Conservation (phyloP, 208 protist species). For the Phytomonas francai region DNA sequence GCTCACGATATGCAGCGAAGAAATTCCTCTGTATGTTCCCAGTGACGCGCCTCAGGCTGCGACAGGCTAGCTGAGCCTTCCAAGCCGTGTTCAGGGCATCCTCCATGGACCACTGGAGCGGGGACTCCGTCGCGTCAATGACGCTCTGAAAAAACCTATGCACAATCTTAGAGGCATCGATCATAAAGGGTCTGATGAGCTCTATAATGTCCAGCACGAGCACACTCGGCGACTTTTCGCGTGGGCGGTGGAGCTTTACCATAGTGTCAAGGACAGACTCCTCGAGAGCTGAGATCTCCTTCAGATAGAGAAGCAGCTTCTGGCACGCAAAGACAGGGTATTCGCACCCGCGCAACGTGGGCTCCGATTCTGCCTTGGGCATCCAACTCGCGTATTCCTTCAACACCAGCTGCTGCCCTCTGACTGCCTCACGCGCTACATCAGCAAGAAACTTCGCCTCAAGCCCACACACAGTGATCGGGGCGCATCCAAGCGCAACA, state of each 20-base stretch:
- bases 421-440: background rate
- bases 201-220: constrained; percentile 34
- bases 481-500: constrained; percentile 21
- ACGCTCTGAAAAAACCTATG: constrained; percentile 50
- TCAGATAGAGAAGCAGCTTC: constrained; percentile 27
- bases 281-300: constrained; percentile 32
- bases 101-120: constrained; percentile 37
- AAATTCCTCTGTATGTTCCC: constrained; percentile 60
- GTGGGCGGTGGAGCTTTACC: constrained; percentile 28
- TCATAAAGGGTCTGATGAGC: constrained; percentile 38
- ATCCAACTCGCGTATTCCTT: constrained; percentile 24
- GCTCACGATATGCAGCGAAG: constrained; percentile 36
- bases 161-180: constrained; percentile 36
- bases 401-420: constrained; percentile 16
- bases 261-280: constrained; percentile 42
- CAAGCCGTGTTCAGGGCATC: constrained; percentile 26
- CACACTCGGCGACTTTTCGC: constrained; percentile 17
- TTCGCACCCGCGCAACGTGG: constrained; percentile 29
- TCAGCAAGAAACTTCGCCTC: constrained; percentile 18
- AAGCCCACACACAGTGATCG: constrained; percentile 24
- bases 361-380: constrained; percentile 30
- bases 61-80: constrained; percentile 31
- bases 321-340: constrained; percentile 34
- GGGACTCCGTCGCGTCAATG: constrained; percentile 51
- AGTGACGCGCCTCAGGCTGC: constrained; percentile 37